These are phyloP conservation scores for Parachaetomium inaequale DNA, from an alignment of 495 filamentous ascomycete genomes.

Conservation along the genomic window DNA sequence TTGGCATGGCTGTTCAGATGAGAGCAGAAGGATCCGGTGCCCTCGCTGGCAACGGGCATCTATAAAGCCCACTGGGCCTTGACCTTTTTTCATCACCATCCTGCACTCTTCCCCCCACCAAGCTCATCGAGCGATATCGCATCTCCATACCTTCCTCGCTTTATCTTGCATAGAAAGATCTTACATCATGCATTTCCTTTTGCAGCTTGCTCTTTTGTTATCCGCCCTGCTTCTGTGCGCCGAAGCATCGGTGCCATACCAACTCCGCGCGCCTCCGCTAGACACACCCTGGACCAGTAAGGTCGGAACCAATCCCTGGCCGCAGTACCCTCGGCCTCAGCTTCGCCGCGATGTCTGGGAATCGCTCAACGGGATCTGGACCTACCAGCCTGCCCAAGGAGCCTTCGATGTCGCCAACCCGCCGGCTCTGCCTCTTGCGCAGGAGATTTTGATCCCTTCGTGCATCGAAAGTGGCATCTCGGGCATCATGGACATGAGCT, in stretches of 20 bases:
- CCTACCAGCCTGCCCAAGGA: constrained; percentile 49
- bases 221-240: neutral
- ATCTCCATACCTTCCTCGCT: neutral
- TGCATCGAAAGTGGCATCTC: constrained; percentile 55
- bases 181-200: neutral
- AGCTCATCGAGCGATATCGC: neutral
- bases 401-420: constrained; percentile 41
- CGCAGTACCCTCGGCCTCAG: constrained; percentile 63
- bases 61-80: too few relatives aligned
- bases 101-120: neutral
- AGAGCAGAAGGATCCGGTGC: too few relatives aligned
- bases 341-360: constrained; percentile 57
- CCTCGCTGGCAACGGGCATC: too few relatives aligned
- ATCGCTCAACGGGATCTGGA: constrained; percentile 65
- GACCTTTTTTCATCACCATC: too few relatives aligned
- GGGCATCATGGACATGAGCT: constrained; percentile 49
- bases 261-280: constrained; percentile 42
- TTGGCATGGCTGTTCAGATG: too few relatives aligned
- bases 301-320: constrained; percentile 62
- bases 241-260: constrained; percentile 21
- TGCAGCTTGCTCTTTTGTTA: neutral
- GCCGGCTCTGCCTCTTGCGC: constrained; percentile 40
- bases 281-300: constrained; percentile 61
- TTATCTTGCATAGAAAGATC: neutral
- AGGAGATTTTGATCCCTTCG: constrained; percentile 59